These are phyloP conservation scores for Metschnikowia matae DNA, from an alignment of 805 yeast genomes.

Conservation along the genomic window DNA sequence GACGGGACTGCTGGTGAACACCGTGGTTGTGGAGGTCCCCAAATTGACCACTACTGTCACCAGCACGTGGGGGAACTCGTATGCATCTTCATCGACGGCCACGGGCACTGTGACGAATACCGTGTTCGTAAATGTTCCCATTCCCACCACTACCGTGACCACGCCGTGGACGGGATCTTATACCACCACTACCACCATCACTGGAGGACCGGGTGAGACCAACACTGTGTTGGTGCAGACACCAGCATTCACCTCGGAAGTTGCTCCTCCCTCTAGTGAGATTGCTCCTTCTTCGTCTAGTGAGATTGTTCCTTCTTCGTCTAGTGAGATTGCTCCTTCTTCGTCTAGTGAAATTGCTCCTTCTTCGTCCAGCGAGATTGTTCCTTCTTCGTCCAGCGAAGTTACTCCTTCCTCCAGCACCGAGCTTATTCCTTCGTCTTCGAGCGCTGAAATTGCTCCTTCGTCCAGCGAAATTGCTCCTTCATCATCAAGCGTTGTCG, in stretches of 20 bases:
- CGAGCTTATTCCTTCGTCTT: too few relatives aligned
- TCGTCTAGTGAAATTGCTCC: too few relatives aligned
- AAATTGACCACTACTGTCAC: conserved; percentile 10
- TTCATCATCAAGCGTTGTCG: not conserved
- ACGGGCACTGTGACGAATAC: conserved; percentile 7
- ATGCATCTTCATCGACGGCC: not conserved
- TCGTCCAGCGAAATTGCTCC: too few relatives aligned
- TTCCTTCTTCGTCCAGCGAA: too few relatives aligned
- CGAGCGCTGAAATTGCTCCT: too few relatives aligned
- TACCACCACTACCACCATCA: conserved; percentile 5
- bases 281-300: too few relatives aligned
- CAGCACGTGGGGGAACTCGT: conserved; percentile 1
- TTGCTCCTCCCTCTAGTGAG: not conserved
- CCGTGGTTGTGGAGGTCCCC: conserved; percentile 1
- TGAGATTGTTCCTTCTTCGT: too few relatives aligned
- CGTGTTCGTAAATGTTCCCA: conserved; percentile 8
- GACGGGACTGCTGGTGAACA: too few relatives aligned
- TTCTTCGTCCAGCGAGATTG: too few relatives aligned
- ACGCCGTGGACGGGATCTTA: conserved; percentile 2
- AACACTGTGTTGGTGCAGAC: conserved; percentile 9
- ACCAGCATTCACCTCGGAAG: not conserved
- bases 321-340: too few relatives aligned
- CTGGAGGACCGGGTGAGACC: conserved; percentile 4
- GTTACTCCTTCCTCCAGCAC: too few relatives aligned
- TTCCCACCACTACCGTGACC: conserved; percentile 2